Evolutionary conservation across 1,139 yeast genomes (phyloP), one percentile per base, ranked within the genome.

Genomic region (Tardiomyces blankii): DNA sequence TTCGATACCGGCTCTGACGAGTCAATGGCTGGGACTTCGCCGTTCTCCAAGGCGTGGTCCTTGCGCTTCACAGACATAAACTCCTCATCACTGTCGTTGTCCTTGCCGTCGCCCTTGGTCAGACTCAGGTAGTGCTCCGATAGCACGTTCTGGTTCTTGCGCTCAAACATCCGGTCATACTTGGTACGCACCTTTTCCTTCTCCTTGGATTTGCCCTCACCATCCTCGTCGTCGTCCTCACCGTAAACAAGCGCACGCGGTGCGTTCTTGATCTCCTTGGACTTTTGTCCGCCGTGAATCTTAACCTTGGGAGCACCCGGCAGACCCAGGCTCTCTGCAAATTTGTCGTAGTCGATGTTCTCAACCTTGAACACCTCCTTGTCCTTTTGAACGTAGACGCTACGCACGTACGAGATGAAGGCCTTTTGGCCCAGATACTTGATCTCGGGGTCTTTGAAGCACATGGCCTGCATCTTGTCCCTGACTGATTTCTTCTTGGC

Each of bases 261-360:
- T 30, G 82, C 78, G 61, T 91, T 91, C 67, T 91, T 91, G 67
- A 77, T 69, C 51, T 82, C 93, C 63, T 84, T 87, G 27, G 73
- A 68, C 49, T 69, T 70, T 49, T 68, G 69, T 43, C 63, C 61
- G 44, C 76, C 78, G 47, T 76, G 75, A 48, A 89, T 75, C 63
- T 87, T 88, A 55, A 91, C 82, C 57, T 84, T 82, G 40, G 99
- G 99, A 1, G 96, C 96, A 48, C 97, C 96, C 0, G 97, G 96
- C 45, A 91, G 73, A 7, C 99, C 99, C 44, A 89, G 65, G 12
- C 95, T 84, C 47, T 78, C 77, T 2, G 99, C 97, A 65, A 71
- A 88, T 48, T 77, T 82, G 52, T 89, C 96, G 5, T 82, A 70
- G 2, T 96, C 94, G 14, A 91, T 63, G 40, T 78, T 77, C 13